These are phyloP conservation scores for Tulasnella sp. DNA, from an alignment of 768 basidiomycete genomes.

Conservation along the genomic window DNA sequence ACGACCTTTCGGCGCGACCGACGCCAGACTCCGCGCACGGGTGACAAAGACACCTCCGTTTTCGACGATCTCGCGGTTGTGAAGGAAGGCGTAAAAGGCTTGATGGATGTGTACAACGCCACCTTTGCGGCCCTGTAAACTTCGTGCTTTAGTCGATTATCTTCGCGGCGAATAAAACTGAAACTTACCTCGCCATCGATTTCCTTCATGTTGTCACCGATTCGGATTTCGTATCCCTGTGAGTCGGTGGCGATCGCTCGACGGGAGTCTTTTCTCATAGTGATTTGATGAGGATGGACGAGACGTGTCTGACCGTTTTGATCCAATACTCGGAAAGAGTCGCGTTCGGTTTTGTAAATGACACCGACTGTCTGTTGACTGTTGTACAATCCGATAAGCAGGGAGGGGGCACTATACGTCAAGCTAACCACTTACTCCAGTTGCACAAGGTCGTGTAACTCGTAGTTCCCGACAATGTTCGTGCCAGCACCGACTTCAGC, in stretches of 20 bases:
- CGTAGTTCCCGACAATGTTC: slow-evolving; percentile 85
- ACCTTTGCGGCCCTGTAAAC: slow-evolving; percentile 63
- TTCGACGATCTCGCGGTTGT: slow-evolving; percentile 81
- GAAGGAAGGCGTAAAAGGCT: slow-evolving; percentile 85
- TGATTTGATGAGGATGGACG: slow-evolving; percentile 90
- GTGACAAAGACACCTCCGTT: slow-evolving; percentile 95
- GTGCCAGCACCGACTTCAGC: slow-evolving; percentile 92
- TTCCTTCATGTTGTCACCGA: slow-evolving; percentile 90
- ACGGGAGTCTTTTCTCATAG: slow-evolving; percentile 73
- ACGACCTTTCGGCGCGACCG: slow-evolving; percentile 73
- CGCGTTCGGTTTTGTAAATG: slow-evolving; percentile 93
- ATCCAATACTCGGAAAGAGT: slow-evolving; percentile 91
- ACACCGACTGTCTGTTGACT: slow-evolving; percentile 92
- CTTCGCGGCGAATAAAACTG: slow-evolving; percentile 19
- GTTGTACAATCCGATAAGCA: not conserved
- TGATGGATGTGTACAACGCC: slow-evolving; percentile 88
- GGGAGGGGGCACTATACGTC: not conserved
- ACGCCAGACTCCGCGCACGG: slow-evolving; percentile 67
- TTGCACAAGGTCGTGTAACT: slow-evolving; percentile 92
- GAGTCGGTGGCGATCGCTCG: slow-evolving; percentile 82
- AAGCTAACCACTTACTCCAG: slow-evolving; percentile 58
- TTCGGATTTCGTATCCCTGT: slow-evolving; percentile 73
- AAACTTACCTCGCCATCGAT: slow-evolving; percentile 62
- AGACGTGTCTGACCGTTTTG: slow-evolving; percentile 84
- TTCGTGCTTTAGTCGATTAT: slow-evolving; percentile 10